phyloP scores from a whole-genome alignment of 1,139 yeast genomes.

The Spencermartinsiella ligniputridi region DNA sequence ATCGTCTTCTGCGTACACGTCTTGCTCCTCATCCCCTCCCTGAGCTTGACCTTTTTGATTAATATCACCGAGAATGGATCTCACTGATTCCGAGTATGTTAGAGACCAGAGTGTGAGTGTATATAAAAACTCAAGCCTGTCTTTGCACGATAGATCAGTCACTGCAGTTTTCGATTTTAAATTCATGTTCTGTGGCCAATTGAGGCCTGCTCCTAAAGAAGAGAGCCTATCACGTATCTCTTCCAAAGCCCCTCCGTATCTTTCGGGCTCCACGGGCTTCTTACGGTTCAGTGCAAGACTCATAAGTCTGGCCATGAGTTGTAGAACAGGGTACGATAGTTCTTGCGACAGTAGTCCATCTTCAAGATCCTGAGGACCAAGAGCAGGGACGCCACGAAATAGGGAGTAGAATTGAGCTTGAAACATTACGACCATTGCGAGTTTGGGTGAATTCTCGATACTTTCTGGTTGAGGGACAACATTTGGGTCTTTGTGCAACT shows the following conservation, averaged over 20 bases:
- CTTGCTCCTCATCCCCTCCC: conserved; percentile 12
- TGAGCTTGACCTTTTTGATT: neutral
- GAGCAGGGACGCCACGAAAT: conserved; percentile 32
- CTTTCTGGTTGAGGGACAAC: conserved; percentile 3
- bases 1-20: conserved; percentile 7
- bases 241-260: conserved; percentile 35
- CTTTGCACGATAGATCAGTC: conserved; percentile 29
- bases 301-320: conserved; percentile 34
- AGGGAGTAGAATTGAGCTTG: conserved; percentile 31
- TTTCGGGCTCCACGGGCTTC: conserved; percentile 37
- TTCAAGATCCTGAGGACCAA: conserved; percentile 40
- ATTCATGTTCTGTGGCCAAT: conserved; percentile 26
- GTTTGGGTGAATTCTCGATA: conserved; percentile 25
- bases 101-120: conserved; percentile 32
- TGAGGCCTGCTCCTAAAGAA: conserved; percentile 26
- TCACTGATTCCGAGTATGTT: conserved; percentile 27
- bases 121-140: conserved; percentile 29
- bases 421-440: conserved; percentile 35
- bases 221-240: conserved; percentile 27
- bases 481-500: conserved; percentile 15
- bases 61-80: conserved; percentile 13
- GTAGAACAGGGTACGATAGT: conserved; percentile 30
- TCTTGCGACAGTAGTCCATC: conserved; percentile 27
- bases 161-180: conserved; percentile 29
- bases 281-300: conserved; percentile 37